Evolutionary conservation across 768 basidiomycete genomes (phyloP).

Genomic region (Collybiopsis confluens): DNA sequence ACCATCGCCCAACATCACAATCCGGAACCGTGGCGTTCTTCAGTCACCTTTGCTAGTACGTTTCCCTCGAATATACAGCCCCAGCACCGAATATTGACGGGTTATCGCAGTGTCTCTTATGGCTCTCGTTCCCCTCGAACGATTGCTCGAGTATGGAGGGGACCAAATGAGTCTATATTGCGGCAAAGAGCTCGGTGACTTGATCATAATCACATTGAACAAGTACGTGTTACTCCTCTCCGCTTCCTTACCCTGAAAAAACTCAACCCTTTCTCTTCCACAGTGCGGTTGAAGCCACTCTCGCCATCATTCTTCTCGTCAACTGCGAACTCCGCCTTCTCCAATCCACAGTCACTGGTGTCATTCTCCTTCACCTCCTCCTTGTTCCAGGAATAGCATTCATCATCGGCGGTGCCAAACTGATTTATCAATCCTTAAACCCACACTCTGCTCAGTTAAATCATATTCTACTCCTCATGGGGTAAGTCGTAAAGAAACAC

Average conservation of each 20-base stretch:
- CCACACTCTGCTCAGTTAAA: constrained; percentile 63
- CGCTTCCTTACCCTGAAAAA: neutral
- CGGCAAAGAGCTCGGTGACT: constrained; percentile 61
- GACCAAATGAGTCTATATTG: constrained; percentile 40
- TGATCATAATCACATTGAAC: constrained; percentile 58
- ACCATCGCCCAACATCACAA: neutral
- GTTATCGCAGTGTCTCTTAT: constrained; percentile 59
- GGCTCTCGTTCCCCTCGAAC: constrained; percentile 61
- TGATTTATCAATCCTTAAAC: constrained; percentile 64
- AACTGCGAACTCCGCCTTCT: constrained; percentile 45
- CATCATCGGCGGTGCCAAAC: constrained; percentile 60
- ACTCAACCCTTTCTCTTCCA: no score
- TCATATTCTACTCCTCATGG: constrained; percentile 64
- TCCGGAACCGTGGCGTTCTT: constrained; percentile 26
- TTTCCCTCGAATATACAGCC: no score
- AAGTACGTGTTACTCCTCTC: no score
- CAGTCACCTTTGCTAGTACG: constrained; percentile 39
- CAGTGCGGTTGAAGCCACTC: constrained; percentile 66
- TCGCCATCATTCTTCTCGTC: constrained; percentile 62
- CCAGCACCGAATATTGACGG: no score
- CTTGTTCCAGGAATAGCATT: constrained; percentile 69
- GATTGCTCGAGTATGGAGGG: constrained; percentile 57
- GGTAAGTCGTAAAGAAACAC: constrained; percentile 35
- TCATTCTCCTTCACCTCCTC: constrained; percentile 67
- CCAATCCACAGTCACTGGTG: constrained; percentile 35